These are phyloP conservation scores for Kazachstania kunashirensis DNA, from an alignment of 805 yeast species.

Conservation along the genomic window DNA sequence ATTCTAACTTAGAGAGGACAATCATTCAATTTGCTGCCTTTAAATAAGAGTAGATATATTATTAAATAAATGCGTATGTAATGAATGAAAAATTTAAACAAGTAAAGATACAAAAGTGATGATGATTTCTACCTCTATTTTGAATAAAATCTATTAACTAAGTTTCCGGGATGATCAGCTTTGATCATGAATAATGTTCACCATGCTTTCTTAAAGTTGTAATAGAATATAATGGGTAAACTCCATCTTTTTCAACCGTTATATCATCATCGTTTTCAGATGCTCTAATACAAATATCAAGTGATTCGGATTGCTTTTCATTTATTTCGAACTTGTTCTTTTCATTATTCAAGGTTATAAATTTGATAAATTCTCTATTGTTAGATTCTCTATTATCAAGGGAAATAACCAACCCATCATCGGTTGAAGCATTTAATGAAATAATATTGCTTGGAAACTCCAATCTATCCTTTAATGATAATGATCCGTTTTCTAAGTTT, in stretches of 20 bases:
- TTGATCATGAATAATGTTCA: constrained; percentile 37
- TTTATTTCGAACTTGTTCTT: constrained; percentile 17
- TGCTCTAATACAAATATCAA: constrained; percentile 17
- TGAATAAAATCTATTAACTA: no score
- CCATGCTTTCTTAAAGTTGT: constrained; percentile 51
- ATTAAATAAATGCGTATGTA: background rate
- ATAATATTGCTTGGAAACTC: constrained; percentile 27
- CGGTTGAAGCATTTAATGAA: constrained; percentile 18
- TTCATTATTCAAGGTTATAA: constrained; percentile 16
- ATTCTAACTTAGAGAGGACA: constrained; percentile 24
- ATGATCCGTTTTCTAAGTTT: constrained; percentile 11
- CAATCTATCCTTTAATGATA: constrained; percentile 22
- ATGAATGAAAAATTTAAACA: background rate
- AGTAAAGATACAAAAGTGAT: no score
- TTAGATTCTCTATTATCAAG: constrained; percentile 25
- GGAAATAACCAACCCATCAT: constrained; percentile 30
- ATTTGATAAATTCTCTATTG: constrained; percentile 12
- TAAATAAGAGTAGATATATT: constrained; percentile 13
- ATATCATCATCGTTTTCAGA: constrained; percentile 24
- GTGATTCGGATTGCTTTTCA: constrained; percentile 9
- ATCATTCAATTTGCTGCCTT: constrained; percentile 28
- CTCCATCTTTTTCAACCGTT: constrained; percentile 31
- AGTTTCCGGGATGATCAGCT: no score
- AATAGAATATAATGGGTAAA: constrained; percentile 42
- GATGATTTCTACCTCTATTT: no score